Conservation (phyloP, 1,284 basidiomycete species). For the Sanguinoderma infundibulare region DNA sequence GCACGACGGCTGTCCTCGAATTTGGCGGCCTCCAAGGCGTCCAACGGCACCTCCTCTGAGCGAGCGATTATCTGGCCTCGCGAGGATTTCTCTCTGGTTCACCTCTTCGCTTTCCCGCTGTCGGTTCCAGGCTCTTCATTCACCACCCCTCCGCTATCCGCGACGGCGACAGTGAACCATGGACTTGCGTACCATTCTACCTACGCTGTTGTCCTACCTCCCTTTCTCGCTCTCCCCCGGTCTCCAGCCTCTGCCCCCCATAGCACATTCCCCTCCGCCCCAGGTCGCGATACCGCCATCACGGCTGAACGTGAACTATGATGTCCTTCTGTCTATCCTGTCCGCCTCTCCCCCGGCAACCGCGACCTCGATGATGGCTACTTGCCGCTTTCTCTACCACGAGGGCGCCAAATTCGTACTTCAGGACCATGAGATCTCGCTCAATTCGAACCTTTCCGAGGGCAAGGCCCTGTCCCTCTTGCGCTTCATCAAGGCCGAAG, state of each 20-base stretch:
- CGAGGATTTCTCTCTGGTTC: no score
- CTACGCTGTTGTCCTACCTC: no score
- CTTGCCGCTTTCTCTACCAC: not conserved
- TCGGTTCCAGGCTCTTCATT: no score
- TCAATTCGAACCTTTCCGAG: not conserved
- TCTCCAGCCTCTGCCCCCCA: not conserved
- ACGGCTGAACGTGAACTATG: not conserved
- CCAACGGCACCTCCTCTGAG: no score
- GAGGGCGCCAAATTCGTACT: not conserved
- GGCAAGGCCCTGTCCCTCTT: not conserved
- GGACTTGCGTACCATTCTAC: no score
- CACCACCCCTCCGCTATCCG: no score
- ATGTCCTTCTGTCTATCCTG: not conserved
- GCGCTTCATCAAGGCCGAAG: not conserved
- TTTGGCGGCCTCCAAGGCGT: no score
- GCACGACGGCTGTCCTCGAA: no score
- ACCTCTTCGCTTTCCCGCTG: no score
- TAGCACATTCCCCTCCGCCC: not conserved
- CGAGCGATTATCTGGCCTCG: no score
- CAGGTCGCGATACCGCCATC: not conserved
- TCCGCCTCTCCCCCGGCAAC: not conserved
- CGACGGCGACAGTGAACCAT: no score
- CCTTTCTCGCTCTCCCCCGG: no score
- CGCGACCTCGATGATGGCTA: not conserved
- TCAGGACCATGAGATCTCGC: not conserved